Percentiles rank a stretch among this genome's conserved stretches.
These are phyloP conservation scores for Mimosa pudica DNA, from an alignment of 306 rosid species.

Conservation along the genomic window DNA sequence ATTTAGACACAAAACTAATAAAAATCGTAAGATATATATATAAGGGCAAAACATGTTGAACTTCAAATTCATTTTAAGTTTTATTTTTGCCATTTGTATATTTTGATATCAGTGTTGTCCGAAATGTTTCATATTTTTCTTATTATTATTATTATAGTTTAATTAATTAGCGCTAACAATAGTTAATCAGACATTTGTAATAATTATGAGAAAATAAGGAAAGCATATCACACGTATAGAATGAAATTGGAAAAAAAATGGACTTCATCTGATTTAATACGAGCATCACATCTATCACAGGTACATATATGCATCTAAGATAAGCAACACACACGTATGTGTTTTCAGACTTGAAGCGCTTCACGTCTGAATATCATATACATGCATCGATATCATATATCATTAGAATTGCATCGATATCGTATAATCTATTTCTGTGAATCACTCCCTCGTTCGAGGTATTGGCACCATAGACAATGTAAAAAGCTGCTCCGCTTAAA, in stretches of 20 bases:
- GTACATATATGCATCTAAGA: too few species aligned
- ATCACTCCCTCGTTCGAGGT: background rate
- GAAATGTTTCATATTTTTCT: background rate
- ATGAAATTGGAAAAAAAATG: background rate
- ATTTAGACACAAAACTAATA: too few species aligned
- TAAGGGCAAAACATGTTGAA: background rate
- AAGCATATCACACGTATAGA: background rate
- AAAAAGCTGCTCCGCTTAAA: background rate
- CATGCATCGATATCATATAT: too few species aligned
- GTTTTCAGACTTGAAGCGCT: too few species aligned
- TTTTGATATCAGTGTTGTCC: too few species aligned
- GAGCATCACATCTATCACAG: background rate
- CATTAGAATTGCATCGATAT: background rate
- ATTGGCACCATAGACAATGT: background rate
- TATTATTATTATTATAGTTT: background rate
- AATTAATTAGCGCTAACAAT: background rate
- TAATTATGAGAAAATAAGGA: background rate
- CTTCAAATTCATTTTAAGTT: background rate
- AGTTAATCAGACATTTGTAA: background rate
- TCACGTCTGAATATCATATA: too few species aligned
- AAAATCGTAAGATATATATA: too few species aligned
- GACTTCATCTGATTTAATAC: background rate
- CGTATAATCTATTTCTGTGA: background rate
- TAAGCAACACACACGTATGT: background rate
- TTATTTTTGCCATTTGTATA: background rate